phyloP scores from a whole-genome alignment of 176 grass and related monocot genomes.

The Oryza longistaminata region DNA sequence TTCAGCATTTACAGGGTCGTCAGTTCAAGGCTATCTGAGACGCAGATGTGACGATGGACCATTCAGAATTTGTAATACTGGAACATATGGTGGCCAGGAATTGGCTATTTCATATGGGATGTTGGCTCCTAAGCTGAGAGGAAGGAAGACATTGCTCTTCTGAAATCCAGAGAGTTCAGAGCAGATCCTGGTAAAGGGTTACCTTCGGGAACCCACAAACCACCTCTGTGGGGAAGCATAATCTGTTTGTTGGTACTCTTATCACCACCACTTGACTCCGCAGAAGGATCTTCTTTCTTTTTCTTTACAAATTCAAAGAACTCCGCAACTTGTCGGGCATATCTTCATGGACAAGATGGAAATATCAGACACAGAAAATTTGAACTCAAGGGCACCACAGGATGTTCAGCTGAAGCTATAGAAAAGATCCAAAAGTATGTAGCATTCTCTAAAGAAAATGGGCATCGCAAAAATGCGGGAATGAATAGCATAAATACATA shows the following conservation, averaged over 20 bases:
- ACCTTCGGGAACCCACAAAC: constrained; percentile 60
- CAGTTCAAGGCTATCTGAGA: neutral
- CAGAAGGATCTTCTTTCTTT: constrained; percentile 57
- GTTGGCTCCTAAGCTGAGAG: constrained; percentile 44
- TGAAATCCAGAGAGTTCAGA: constrained; percentile 56
- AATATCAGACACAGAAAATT: constrained; percentile 4
- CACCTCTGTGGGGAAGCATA: constrained; percentile 51
- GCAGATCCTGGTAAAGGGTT: constrained; percentile 52
- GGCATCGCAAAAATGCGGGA: neutral
- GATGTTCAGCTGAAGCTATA: neutral
- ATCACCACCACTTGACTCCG: constrained; percentile 25
- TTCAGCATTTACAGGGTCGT: constrained; percentile 25
- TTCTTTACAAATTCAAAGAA: constrained; percentile 98
- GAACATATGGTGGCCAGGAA: neutral
- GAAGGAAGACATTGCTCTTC: constrained; percentile 64
- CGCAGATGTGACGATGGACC: neutral
- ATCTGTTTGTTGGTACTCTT: constrained; percentile 49
- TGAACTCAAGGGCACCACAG: constrained; percentile 22
- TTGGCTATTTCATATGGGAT: neutral
- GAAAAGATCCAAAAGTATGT: neutral
- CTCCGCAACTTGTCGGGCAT: constrained; percentile 75
- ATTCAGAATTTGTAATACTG: neutral
- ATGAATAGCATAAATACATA: neutral
- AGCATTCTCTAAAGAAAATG: neutral
- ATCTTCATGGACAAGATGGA: constrained; percentile 56